phyloP scores from a whole-genome alignment of 2,329 filamentous ascomycete species.

The Tolypocladium sp. region DNA sequence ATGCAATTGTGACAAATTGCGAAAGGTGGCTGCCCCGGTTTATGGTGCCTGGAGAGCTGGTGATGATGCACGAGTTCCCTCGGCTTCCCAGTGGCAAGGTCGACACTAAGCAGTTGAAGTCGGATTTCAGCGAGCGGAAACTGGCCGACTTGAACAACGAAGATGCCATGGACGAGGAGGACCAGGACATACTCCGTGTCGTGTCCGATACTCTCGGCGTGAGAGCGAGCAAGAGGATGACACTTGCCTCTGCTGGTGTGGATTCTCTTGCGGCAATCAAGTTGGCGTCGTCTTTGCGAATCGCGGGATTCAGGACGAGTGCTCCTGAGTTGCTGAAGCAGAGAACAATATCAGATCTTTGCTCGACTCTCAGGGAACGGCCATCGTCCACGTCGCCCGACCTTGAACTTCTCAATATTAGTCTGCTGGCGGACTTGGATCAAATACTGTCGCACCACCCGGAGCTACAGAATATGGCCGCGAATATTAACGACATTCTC shows the following conservation, averaged over 20 bases:
- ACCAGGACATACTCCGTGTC: slow-evolving; percentile 25
- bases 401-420: slow-evolving; percentile 1
- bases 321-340: slow-evolving; percentile 54
- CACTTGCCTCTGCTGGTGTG: slow-evolving; percentile 46
- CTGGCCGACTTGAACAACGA: not conserved
- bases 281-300: slow-evolving; percentile 55
- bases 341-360: slow-evolving; percentile 28
- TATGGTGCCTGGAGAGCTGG: slow-evolving; percentile 73
- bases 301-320: slow-evolving; percentile 42
- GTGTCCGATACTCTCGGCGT: slow-evolving; percentile 31
- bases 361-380: slow-evolving; percentile 3
- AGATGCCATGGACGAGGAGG: slow-evolving; percentile 4
- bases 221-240: slow-evolving; percentile 24
- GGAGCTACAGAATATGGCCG: slow-evolving; percentile 7
- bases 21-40: slow-evolving; percentile 68
- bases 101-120: slow-evolving; percentile 56
- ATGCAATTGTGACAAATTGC: slow-evolving; percentile 49
- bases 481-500: slow-evolving; percentile 31
- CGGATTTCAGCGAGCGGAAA: slow-evolving; percentile 29
- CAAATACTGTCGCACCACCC: slow-evolving; percentile 9
- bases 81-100: slow-evolving; percentile 77
- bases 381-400: not conserved
- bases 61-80: slow-evolving; percentile 57
- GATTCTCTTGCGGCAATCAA: slow-evolving; percentile 48
- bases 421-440: slow-evolving; percentile 9